Percentiles rank a stretch among this genome's conserved stretches.
Conservation (phyloP, 495 filamentous ascomycete genomes). For the Aspergillus nidulans region DNA sequence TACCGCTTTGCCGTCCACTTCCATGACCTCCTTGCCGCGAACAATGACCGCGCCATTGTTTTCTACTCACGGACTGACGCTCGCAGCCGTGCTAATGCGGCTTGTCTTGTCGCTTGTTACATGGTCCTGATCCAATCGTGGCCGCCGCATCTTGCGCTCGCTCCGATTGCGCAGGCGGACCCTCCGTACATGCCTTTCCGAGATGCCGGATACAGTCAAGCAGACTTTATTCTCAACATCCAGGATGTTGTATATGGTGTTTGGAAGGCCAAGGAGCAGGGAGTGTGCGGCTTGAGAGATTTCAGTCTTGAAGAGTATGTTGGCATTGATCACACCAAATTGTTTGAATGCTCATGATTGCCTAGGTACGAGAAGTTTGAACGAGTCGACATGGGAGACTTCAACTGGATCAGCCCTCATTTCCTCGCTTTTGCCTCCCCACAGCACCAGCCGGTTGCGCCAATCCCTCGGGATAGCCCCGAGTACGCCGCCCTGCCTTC, state of each 20-base stretch:
- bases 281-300: constrained; percentile 76
- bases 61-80: constrained; percentile 93
- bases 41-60: constrained; percentile 79
- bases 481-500: constrained; percentile 68
- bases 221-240: constrained; percentile 88
- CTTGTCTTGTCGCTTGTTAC: constrained; percentile 91
- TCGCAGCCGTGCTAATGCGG: constrained; percentile 92
- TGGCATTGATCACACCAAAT: neutral
- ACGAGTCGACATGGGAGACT: constrained; percentile 95
- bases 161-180: constrained; percentile 91
- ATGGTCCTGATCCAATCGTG: constrained; percentile 98
- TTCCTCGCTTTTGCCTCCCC: constrained; percentile 97
- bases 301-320: constrained; percentile 91
- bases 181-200: constrained; percentile 98
- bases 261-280: constrained; percentile 96
- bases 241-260: constrained; percentile 98
- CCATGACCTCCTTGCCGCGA: constrained; percentile 86
- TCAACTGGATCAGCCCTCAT: constrained; percentile 96
- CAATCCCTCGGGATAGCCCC: constrained; percentile 65
- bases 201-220: constrained; percentile 97
- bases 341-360: constrained; percentile 18
- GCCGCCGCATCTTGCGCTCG: constrained; percentile 97
- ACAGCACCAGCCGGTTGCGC: constrained; percentile 68
- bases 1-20: constrained; percentile 94
- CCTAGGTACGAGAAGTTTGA: constrained; percentile 84